Evolutionary conservation across 805 yeast species (phyloP).

Genomic region (Kodamaea leandrae): DNA sequence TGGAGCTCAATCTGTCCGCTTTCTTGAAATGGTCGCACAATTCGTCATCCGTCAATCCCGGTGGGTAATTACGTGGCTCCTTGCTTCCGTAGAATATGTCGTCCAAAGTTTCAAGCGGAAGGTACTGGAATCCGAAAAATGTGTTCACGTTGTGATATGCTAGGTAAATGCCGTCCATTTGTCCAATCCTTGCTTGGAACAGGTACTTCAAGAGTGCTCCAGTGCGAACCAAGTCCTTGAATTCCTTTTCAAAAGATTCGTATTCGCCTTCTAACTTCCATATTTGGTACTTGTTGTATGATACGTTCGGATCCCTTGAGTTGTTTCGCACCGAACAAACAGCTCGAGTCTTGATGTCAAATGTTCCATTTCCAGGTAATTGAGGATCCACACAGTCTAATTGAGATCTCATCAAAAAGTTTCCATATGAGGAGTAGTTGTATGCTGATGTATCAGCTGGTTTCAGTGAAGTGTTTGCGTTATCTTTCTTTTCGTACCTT

Average conservation of each 20-base stretch:
- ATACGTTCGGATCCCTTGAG: constrained; percentile 52
- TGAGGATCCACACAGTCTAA: constrained; percentile 75
- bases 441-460: constrained; percentile 37
- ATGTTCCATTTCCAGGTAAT: constrained; percentile 87
- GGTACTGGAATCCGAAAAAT: constrained; percentile 87
- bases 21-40: constrained; percentile 2
- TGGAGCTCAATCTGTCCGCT: constrained; percentile 37
- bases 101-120: constrained; percentile 75
- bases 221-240: constrained; percentile 68
- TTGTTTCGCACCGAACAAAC: constrained; percentile 84
- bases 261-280: constrained; percentile 56
- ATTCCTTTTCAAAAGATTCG: constrained; percentile 84
- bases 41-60: constrained; percentile 10
- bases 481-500: constrained; percentile 16
- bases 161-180: constrained; percentile 93
- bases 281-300: constrained; percentile 66
- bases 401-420: constrained; percentile 83
- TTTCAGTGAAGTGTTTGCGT: not conserved
- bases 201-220: constrained; percentile 77
- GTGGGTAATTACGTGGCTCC: constrained; percentile 12
- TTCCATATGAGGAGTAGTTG: constrained; percentile 68
- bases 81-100: constrained; percentile 27
- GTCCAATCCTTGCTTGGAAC: constrained; percentile 90
- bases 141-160: constrained; percentile 83
- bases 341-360: constrained; percentile 91